A percentile compares a stretch with the other conserved stretches of the same genome.
Conservation (phyloP, 805 yeast genomes). For the Metschnikowia colocasiae region DNA sequence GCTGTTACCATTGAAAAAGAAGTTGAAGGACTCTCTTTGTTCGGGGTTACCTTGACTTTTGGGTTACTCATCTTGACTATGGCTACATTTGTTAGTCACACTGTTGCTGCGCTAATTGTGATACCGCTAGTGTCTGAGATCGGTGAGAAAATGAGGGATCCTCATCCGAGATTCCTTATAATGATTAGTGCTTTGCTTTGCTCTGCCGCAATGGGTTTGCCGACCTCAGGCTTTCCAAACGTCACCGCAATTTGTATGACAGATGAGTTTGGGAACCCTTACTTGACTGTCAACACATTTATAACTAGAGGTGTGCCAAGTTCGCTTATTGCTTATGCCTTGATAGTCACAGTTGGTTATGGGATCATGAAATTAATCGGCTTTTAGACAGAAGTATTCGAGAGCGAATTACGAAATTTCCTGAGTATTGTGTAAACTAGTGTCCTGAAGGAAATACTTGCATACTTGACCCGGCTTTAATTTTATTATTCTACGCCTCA, state of each 20-base stretch:
- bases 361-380: constrained; percentile 52
- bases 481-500: neutral
- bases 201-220: constrained; percentile 96
- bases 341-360: constrained; percentile 78
- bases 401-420: neutral
- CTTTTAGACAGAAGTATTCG: constrained; percentile 18
- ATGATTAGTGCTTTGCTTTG: constrained; percentile 65
- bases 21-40: constrained; percentile 41
- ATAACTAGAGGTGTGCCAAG: constrained; percentile 90
- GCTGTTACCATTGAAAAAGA: constrained; percentile 43
- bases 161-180: constrained; percentile 82
- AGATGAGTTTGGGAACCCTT: constrained; percentile 88
- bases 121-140: constrained; percentile 88
- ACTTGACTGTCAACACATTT: constrained; percentile 80
- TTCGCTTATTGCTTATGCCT: constrained; percentile 67
- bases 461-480: neutral
- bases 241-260: constrained; percentile 95
- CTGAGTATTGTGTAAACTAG: neutral
- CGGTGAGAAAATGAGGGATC: constrained; percentile 69
- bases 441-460: neutral
- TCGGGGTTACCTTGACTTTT: constrained; percentile 44
- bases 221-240: constrained; percentile 97
- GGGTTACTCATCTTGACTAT: constrained; percentile 77
- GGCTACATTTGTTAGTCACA: constrained; percentile 95
- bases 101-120: constrained; percentile 92